phyloP scores from a whole-genome alignment of 768 basidiomycete species.

The Hortiboletus campestris region DNA sequence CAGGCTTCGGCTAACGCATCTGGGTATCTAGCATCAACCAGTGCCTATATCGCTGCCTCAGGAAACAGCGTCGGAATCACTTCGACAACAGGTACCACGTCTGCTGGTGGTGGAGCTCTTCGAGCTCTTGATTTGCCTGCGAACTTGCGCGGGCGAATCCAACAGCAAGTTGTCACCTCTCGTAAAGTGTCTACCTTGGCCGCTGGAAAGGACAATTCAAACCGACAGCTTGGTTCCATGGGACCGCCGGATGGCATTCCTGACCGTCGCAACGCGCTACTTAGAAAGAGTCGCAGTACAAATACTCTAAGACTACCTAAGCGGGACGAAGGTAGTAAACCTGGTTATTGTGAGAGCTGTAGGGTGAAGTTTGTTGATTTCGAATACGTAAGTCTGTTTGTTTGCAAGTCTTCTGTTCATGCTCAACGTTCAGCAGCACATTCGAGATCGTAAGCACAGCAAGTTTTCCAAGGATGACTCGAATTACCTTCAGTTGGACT shows the following conservation, averaged over 20 bases:
- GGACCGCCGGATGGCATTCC: conserved; percentile 67
- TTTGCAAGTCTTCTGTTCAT: background rate
- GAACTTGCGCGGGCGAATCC: conserved; percentile 52
- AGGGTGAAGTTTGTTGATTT: conserved; percentile 89
- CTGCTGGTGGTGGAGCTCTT: conserved; percentile 48
- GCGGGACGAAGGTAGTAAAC: conserved; percentile 84
- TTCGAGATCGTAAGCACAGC: conserved; percentile 67
- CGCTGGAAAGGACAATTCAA: conserved; percentile 25
- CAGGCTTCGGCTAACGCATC: conserved; percentile 64
- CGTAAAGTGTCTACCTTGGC: conserved; percentile 43
- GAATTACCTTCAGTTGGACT: conserved; percentile 81
- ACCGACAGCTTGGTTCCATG: conserved; percentile 45
- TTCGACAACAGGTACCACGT: conserved; percentile 86
- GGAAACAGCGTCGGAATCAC: conserved; percentile 94
- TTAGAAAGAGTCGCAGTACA: conserved; percentile 79
- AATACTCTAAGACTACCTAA: conserved; percentile 72
- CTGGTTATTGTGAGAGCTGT: conserved; percentile 98
- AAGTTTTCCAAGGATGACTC: conserved; percentile 75
- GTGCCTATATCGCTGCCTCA: conserved; percentile 82
- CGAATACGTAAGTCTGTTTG: conserved; percentile 49
- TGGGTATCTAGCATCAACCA: conserved; percentile 60
- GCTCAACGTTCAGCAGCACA: conserved; percentile 53
- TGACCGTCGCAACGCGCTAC: conserved; percentile 42
- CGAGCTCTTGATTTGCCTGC: conserved; percentile 52
- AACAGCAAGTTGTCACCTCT: conserved; percentile 67